Percentiles rank a stretch among this genome's conserved stretches.
Evolutionary conservation across 1,284 basidiomycete species (phyloP).

Genomic region (Tilletia setariae): DNA sequence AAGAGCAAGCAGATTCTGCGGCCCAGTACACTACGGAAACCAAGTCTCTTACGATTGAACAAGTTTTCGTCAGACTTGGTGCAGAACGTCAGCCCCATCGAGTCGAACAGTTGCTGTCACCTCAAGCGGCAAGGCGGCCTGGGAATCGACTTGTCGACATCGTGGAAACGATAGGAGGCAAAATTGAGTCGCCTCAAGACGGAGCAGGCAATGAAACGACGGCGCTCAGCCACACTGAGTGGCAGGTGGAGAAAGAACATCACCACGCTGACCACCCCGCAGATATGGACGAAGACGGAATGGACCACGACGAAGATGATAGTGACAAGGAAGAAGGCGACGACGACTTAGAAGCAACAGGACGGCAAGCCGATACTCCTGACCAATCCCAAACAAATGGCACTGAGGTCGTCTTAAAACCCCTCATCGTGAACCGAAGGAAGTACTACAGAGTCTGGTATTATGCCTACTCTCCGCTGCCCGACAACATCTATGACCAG

Average conservation of each 20-base stretch:
- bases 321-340: not conserved
- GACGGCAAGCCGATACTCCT: not conserved
- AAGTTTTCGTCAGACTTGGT: not conserved
- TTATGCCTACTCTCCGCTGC: not conserved
- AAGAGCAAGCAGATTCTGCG: too few species aligned
- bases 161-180: not conserved
- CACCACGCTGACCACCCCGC: too few species aligned
- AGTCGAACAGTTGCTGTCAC: not conserved
- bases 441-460: not conserved
- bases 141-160: not conserved
- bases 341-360: not conserved
- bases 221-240: too few species aligned
- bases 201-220: too few species aligned
- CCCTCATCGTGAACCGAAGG: not conserved
- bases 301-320: not conserved
- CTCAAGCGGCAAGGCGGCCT: not conserved
- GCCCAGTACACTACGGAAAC: too few species aligned
- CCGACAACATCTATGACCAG: not conserved
- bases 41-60: too few species aligned
- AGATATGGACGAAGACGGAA: not conserved
- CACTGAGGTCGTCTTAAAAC: not conserved
- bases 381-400: not conserved
- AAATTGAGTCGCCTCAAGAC: too few species aligned
- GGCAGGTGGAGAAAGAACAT: too few species aligned
- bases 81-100: not conserved